Percentiles rank a stretch among this genome's conserved stretches.
Conservation (phyloP, 257 asterid genomes). For the Solanum medicagineum region DNA sequence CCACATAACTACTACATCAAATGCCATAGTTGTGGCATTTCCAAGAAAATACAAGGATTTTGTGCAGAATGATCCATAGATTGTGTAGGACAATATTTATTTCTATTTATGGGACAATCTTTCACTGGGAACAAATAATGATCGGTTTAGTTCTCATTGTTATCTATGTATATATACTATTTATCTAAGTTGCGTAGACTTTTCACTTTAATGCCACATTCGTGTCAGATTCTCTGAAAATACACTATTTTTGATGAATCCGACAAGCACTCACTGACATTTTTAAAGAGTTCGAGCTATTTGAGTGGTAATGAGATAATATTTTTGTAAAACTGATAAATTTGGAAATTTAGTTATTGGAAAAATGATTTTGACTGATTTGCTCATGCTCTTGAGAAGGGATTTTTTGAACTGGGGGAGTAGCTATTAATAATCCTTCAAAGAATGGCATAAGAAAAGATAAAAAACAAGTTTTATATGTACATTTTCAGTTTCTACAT, state of each 20-base stretch:
- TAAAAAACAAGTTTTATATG: too few species aligned
- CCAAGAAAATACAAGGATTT: background rate
- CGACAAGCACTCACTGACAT: too few species aligned
- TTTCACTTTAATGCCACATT: too few species aligned
- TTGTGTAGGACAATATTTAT: background rate
- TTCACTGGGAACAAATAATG: background rate
- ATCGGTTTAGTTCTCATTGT: background rate
- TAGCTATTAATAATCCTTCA: background rate
- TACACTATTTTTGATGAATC: too few species aligned
- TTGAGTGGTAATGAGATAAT: background rate
- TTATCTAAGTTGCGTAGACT: too few species aligned
- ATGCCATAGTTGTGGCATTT: background rate
- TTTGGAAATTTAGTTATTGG: background rate
- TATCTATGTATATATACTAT: background rate
- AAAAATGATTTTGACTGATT: background rate
- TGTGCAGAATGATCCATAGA: background rate
- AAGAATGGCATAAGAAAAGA: background rate
- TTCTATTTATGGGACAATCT: background rate
- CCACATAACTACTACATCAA: too few species aligned
- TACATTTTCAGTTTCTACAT: too few species aligned
- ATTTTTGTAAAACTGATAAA: background rate
- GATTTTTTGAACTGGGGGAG: background rate
- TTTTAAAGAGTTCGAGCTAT: too few species aligned
- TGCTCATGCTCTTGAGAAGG: too few species aligned
- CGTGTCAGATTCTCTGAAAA: too few species aligned